These are phyloP conservation scores for Trichoderma gracile DNA, from an alignment of 2,329 filamentous ascomycete genomes.

Conservation along the genomic window DNA sequence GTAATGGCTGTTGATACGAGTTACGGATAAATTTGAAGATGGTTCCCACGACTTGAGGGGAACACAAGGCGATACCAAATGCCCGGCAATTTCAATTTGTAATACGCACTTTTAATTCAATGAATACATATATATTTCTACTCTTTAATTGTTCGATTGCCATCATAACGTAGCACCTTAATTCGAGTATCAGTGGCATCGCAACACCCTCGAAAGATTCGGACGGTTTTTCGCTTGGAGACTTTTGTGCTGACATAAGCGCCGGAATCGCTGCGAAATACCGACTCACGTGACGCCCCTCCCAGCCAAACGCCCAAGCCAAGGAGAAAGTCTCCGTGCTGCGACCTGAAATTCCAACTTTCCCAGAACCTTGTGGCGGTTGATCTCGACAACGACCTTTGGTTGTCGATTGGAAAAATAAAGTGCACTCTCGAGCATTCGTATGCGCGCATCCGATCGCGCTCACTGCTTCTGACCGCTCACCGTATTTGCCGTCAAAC, in stretches of 20 bases:
- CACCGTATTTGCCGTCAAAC: background rate
- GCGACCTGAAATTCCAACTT: conserved; percentile 17
- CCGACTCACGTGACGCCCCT: conserved; percentile 6
- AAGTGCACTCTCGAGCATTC: background rate
- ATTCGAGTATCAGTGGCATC: too few relatives aligned
- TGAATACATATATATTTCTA: background rate
- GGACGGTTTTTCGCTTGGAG: too few relatives aligned
- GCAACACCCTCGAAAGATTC: too few relatives aligned
- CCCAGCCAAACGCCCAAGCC: background rate
- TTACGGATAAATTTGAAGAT: conserved; percentile 17
- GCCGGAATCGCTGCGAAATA: background rate
- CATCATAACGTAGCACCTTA: too few relatives aligned
- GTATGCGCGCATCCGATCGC: background rate
- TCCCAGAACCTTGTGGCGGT: background rate
- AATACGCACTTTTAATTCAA: conserved; percentile 17
- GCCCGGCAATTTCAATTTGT: background rate
- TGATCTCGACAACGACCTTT: conserved; percentile 1
- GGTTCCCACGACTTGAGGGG: background rate
- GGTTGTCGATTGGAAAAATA: background rate
- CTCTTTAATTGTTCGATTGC: too few relatives aligned
- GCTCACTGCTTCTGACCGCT: background rate
- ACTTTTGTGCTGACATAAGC: conserved; percentile 1
- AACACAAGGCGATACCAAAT: conserved; percentile 1
- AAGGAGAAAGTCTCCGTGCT: conserved; percentile 17
- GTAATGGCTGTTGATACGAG: conserved; percentile 4